Base-by-base conservation (phyloP, 106 monocot genomes). In the Agapanthus africanus region DNA sequence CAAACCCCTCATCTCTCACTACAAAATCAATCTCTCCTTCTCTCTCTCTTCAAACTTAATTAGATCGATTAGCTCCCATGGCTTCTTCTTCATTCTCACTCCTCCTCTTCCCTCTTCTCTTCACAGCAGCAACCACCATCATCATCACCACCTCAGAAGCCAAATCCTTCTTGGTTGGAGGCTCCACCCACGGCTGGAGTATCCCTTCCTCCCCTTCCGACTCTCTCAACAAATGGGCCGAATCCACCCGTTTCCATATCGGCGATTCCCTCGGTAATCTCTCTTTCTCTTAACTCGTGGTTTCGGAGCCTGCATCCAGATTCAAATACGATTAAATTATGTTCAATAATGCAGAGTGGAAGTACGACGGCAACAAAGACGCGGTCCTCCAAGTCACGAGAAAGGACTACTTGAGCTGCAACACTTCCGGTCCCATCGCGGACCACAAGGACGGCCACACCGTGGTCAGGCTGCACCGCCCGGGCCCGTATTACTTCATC, bases 311-410 rank as follows among this genome's bases (percentile, higher is more conserved):
- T n/a, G n/a, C n/a, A n/a, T n/a, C n/a, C n/a, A n/a, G n/a, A n/a
- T n/a, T n/a, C n/a, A n/a, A n/a, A n/a, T n/a, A n/a, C n/a, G n/a
- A n/a, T n/a, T n/a, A n/a, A n/a, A n/a, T n/a, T n/a, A n/a, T n/a
- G n/a, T n/a, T n/a, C n/a, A n/a, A n/a, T n/a, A n/a, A 9, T 49
- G 59, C 77, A 90, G 93, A 87, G 66, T 94, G 90, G 90, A 87
- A 78, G 54, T 82, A 76, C 28, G 80, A 80, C 14, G 67, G 50
- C 0, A 68, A 33, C 47, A 77, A 87, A 63, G 94, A 87, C 44
- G 87, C 94, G 4, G 94, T 94, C 39, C 75, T 94, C 30, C 76
- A 83, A 42, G 94, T 94, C 78, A 85, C 66, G 2, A 60, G 79
- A 44, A 82, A 83, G 42, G 84, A 59, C 44, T 94, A 94, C 80